Conservation (phyloP, 495 filamentous ascomycete species). For the Podospora pseudoanserina region DNA sequence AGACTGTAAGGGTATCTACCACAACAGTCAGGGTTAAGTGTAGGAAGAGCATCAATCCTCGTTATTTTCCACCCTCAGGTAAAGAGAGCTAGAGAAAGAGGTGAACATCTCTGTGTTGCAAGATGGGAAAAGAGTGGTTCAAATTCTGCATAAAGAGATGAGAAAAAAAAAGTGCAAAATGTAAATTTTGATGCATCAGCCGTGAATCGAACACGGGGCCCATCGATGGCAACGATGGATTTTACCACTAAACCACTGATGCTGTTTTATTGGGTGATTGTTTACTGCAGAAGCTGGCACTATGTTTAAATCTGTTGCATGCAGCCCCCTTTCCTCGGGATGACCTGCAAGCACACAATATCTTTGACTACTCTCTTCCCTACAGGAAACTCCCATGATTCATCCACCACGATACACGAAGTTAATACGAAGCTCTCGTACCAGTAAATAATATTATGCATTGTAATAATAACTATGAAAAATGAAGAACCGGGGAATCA, state of each 20-base stretch:
- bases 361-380: too few species aligned
- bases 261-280: not conserved
- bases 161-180: too few species aligned
- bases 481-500: not conserved
- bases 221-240: constrained; percentile 54
- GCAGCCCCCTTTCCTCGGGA: too few species aligned
- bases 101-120: too few species aligned
- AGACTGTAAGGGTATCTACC: not conserved
- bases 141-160: too few species aligned
- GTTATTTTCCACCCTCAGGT: too few species aligned
- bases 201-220: constrained; percentile 52
- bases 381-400: too few species aligned
- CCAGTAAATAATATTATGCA: not conserved
- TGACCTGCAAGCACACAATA: too few species aligned
- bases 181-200: constrained; percentile 33
- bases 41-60: too few species aligned
- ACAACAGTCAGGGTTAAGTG: not conserved
- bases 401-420: not conserved
- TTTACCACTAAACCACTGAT: constrained; percentile 52
- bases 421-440: not conserved
- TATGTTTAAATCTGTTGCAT: not conserved
- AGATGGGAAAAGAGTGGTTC: too few species aligned
- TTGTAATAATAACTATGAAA: not conserved
- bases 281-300: not conserved
- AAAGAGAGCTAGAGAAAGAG: too few species aligned